Base-by-base conservation (phyloP, 352 stramenopile species). In the Phytopythium kandeliae region DNA sequence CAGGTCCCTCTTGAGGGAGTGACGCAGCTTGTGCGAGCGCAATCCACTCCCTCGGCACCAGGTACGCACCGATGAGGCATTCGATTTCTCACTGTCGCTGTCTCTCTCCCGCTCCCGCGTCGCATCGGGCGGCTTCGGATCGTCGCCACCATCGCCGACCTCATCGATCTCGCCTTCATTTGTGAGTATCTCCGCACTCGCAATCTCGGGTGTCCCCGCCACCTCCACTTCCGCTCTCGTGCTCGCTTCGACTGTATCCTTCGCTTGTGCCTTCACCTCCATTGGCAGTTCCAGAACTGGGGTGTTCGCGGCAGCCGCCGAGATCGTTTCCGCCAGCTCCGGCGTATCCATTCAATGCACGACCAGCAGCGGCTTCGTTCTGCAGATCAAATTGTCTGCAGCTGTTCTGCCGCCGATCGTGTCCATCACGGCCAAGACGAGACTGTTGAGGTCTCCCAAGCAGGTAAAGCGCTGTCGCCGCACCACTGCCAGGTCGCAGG, bases 371-470 rank as follows among this genome's bases (percentile, higher is more conserved):
- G 40, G 24, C 22, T 46, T 46, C 22, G n/a, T 31, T 24, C 0
- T 9, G n/a, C 13, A 15, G 3, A 24, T 12, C 17, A 2, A 21
- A n/a, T 1, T 9, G 5, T 3, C 4, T 0, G 24, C 45, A 11
- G 10, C 30, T n/a, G 4, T 19, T 11, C 41, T 31, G 28, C 6
- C 21, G 1, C 21, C 10, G 24, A 24, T 21, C 6, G 16, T 13
- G 12, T 6, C 12, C 11, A 28, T 40, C 1, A 51, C 26, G n/a
- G 22, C 8, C 12, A 19, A 19, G 30, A 51, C 16, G 4, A 51
- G 19, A 16, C 26, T 9, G 30, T 51, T 25, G n/a, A 51, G 45
- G 45, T 51, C 45, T 8, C 45, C 45, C n/a, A 22, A 36, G 45
- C 45, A 51, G 30, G 30, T 41, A 19, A 51, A 51, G 11, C 22